Conservation (phyloP, 768 basidiomycete genomes). For the Leccinum obscurum region DNA sequence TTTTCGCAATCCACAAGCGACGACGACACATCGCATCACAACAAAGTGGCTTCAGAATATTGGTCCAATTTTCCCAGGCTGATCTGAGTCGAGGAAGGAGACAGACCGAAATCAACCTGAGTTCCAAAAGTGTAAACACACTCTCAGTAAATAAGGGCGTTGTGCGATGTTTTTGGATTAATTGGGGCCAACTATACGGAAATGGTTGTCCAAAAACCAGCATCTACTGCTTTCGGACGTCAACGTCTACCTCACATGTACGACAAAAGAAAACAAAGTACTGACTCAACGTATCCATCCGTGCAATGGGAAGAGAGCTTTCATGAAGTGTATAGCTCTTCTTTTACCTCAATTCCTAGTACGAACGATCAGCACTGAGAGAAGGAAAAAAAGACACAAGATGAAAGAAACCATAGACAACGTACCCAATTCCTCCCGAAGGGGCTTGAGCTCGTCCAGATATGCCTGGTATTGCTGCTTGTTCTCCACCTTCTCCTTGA, state of each 20-base stretch:
- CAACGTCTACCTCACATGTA: background rate
- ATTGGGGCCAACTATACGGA: constrained; percentile 19
- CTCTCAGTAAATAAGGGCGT: background rate
- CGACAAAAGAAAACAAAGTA: background rate
- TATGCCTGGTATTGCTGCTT: constrained; percentile 93
- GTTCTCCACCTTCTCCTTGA: constrained; percentile 98
- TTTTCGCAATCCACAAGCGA: background rate
- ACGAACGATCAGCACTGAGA: background rate
- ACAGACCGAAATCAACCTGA: background rate
- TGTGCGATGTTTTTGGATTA: constrained; percentile 21
- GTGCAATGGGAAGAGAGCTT: constrained; percentile 5
- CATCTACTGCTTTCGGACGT: constrained; percentile 26
- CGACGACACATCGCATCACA: background rate
- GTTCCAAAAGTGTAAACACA: background rate
- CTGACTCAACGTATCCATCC: constrained; percentile 22
- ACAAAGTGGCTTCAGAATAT: background rate
- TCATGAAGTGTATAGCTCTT: constrained; percentile 60
- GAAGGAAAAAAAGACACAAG: background rate
- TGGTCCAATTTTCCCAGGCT: background rate
- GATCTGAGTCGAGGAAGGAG: background rate
- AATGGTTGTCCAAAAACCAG: constrained; percentile 20
- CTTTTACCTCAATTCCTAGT: constrained; percentile 58
- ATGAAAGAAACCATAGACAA: constrained; percentile 2
- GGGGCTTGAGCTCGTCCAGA: constrained; percentile 82
- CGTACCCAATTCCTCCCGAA: constrained; percentile 90